phyloP scores from a whole-genome alignment of 768 basidiomycete species.

The Termitomyces sp. region DNA sequence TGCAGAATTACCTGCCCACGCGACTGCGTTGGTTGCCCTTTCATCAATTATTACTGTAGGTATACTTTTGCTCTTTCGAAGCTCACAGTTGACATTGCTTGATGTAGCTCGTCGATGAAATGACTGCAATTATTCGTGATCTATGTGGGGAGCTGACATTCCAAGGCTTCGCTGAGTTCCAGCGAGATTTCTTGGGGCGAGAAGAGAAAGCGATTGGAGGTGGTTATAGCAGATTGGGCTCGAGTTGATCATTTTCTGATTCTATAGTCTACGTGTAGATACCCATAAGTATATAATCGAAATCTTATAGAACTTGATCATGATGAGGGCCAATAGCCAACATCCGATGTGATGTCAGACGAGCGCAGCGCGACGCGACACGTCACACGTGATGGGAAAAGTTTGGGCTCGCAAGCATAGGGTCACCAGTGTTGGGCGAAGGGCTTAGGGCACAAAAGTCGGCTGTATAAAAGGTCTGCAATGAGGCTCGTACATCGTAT shows the following conservation, averaged over 20 bases:
- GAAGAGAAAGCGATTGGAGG: conserved; percentile 36
- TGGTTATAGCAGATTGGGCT: conserved; percentile 17
- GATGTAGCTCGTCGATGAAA: conserved; percentile 39
- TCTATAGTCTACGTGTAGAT: neutral
- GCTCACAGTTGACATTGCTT: neutral
- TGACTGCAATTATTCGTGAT: conserved; percentile 35
- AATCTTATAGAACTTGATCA: neutral
- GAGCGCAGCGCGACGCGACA: neutral
- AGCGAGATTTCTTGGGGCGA: conserved; percentile 34
- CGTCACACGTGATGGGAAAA: neutral
- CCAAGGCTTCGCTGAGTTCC: conserved; percentile 36
- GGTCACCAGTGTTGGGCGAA: conserved; percentile 7
- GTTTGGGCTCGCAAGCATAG: neutral
- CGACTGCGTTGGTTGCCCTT: conserved; percentile 41
- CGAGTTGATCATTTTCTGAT: neutral
- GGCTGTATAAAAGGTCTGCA: neutral
- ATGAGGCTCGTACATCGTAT: neutral
- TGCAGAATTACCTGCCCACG: conserved; percentile 42
- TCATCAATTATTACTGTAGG: conserved; percentile 39
- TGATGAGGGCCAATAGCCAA: neutral
- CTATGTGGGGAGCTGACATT: conserved; percentile 43
- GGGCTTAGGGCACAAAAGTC: conserved; percentile 4
- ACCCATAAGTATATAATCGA: neutral
- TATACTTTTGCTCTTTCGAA: neutral
- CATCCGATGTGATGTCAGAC: neutral